Percentiles rank a stretch among this genome's conserved stretches.
Evolutionary conservation across 805 yeast genomes (phyloP).

Genomic region (Kazachstania taianensis): DNA sequence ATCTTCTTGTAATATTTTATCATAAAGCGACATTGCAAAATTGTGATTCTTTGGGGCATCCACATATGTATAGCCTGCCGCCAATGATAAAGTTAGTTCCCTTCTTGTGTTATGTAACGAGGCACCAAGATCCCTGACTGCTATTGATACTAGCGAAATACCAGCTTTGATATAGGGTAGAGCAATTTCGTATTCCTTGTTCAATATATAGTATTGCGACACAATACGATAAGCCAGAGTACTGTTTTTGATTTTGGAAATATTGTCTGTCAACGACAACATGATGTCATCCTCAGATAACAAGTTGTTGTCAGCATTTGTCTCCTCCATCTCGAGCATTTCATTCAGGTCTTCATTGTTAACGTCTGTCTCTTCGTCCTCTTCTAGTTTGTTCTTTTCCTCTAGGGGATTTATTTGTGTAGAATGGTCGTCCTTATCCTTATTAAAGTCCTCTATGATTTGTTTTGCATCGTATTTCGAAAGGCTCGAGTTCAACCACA

Average conservation of each 20-base stretch:
- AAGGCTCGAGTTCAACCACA: conserved; percentile 54
- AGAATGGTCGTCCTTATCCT: conserved; percentile 5
- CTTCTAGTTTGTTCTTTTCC: conserved; percentile 8
- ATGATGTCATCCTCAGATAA: conserved; percentile 37
- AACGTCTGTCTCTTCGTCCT: conserved; percentile 6
- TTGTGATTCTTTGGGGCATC: conserved; percentile 86
- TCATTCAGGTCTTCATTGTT: conserved; percentile 21
- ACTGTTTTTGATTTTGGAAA: conserved; percentile 35
- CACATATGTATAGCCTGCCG: conserved; percentile 66
- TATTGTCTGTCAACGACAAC: conserved; percentile 42
- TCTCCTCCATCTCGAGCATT: conserved; percentile 20
- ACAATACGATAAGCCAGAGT: conserved; percentile 58
- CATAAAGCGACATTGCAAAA: conserved; percentile 64
- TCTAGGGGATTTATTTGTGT: conserved; percentile 6
- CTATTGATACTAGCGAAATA: conserved; percentile 41
- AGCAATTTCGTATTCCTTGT: conserved; percentile 55
- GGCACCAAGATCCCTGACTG: conserved; percentile 38
- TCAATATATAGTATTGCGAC: conserved; percentile 47
- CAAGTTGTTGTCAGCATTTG: conserved; percentile 11
- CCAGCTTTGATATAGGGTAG: conserved; percentile 52
- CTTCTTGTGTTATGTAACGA: conserved; percentile 42
- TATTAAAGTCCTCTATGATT: conserved; percentile 11
- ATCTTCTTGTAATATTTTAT: conserved; percentile 41
- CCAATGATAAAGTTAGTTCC: conserved; percentile 56
- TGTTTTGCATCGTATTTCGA: conserved; percentile 44